Evolutionary conservation across 129 eudicot genomes (phyloP).

Genomic region (Escallonia herrerae): DNA sequence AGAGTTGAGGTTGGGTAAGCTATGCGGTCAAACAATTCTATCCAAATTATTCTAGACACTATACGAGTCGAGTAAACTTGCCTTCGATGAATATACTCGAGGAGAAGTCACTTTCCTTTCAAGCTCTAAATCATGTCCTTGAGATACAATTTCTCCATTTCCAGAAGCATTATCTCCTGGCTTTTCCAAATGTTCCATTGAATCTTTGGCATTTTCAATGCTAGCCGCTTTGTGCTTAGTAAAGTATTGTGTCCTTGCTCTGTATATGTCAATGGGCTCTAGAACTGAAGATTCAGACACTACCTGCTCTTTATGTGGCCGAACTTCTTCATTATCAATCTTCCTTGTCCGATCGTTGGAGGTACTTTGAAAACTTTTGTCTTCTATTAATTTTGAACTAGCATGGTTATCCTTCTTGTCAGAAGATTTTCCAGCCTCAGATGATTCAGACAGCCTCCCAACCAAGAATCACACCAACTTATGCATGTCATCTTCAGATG

Average conservation of each 20-base stretch:
- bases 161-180: conserved; percentile 1
- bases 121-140: conserved; percentile 7
- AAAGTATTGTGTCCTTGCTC: background rate
- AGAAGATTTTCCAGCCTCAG: conserved; percentile 19
- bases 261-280: background rate
- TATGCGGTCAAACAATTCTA: background rate
- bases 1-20: background rate
- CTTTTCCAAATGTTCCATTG: background rate
- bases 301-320: conserved; percentile 15
- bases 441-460: conserved; percentile 56
- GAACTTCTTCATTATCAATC: conserved; percentile 12
- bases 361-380: background rate
- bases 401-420: conserved; percentile 12
- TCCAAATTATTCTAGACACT: background rate
- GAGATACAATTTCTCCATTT: background rate
- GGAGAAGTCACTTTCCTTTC: conserved; percentile 17
- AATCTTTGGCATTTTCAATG: conserved; percentile 10
- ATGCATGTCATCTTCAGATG: conserved; percentile 77
- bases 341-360: background rate
- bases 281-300: background rate
- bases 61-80: conserved; percentile 16
- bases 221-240: background rate
- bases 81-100: conserved; percentile 30
- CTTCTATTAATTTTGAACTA: background rate
- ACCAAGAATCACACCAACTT: conserved; percentile 68